Evolutionary conservation across 257 asterid species (phyloP).

Genomic region (Knoxia roxburghii): DNA sequence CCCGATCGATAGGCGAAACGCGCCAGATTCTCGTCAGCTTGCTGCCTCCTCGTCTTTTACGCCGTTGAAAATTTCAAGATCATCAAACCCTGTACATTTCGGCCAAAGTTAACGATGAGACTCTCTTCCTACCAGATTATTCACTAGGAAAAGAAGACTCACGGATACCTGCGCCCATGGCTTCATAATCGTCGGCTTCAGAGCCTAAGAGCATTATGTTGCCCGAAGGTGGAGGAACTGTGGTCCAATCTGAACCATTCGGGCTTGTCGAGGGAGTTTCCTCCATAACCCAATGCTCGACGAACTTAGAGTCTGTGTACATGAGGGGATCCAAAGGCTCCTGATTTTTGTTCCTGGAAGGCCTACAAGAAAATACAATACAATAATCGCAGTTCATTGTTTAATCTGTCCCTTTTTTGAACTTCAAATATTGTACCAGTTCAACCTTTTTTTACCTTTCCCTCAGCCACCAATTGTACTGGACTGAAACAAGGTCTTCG

Average conservation of each 20-base stretch:
- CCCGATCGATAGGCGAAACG: not conserved
- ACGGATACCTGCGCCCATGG: constrained; percentile 71
- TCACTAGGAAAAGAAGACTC: constrained; percentile 12
- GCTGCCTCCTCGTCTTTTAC: constrained; percentile 54
- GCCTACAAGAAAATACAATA: constrained; percentile 27
- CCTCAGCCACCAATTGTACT: constrained; percentile 75
- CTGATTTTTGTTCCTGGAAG: constrained; percentile 35
- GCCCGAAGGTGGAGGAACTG: constrained; percentile 62
- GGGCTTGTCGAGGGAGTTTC: constrained; percentile 35
- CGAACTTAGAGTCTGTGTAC: constrained; percentile 40
- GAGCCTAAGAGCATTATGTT: constrained; percentile 44
- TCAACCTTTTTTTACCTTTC: constrained; percentile 50
- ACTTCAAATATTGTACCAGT: not conserved
- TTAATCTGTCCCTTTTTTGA: constrained; percentile 8
- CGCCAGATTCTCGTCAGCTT: constrained; percentile 21
- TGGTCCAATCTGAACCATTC: constrained; percentile 58
- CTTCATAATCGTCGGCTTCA: constrained; percentile 63
- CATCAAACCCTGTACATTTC: constrained; percentile 66
- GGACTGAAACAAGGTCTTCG: constrained; percentile 63
- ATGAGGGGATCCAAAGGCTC: constrained; percentile 58
- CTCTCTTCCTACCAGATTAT: not conserved
- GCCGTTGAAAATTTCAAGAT: constrained; percentile 64
- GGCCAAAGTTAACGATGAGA: constrained; percentile 11
- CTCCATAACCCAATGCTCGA: constrained; percentile 61
- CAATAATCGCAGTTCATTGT: not conserved